phyloP scores from a whole-genome alignment of 148 eudicot species.

The Vaccinium myrtillus region DNA sequence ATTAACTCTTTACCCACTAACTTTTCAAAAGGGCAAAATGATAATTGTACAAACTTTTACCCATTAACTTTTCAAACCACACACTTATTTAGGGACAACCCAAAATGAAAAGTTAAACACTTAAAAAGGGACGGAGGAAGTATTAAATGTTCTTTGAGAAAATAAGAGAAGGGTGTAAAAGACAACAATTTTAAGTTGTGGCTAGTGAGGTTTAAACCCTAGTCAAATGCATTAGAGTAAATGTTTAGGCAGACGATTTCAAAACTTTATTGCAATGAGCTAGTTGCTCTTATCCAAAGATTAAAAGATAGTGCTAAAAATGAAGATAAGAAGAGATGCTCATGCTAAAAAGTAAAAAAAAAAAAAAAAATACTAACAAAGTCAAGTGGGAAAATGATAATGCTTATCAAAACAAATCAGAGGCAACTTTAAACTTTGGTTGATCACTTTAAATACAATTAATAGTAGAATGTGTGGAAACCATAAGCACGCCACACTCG shows the following conservation, averaged over 20 bases:
- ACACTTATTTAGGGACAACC: too few relatives aligned
- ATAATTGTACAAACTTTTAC: too few relatives aligned
- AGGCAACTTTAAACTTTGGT: neutral
- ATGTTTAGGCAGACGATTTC: neutral
- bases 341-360: neutral
- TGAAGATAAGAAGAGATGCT: neutral
- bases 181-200: too few relatives aligned
- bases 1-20: too few relatives aligned
- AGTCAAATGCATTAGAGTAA: too few relatives aligned
- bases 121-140: too few relatives aligned
- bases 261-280: neutral
- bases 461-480: slow-evolving; percentile 2
- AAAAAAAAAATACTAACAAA: neutral
- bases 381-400: neutral
- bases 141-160: neutral
- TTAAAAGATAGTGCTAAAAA: neutral
- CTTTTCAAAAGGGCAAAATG: too few relatives aligned
- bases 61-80: too few relatives aligned
- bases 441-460: neutral
- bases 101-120: too few relatives aligned
- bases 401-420: neutral
- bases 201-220: too few relatives aligned
- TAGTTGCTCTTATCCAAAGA: neutral
- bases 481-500: neutral
- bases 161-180: neutral